Conservation (phyloP, 2,329 filamentous ascomycete species). For the Tolypocladium endophyticum region DNA sequence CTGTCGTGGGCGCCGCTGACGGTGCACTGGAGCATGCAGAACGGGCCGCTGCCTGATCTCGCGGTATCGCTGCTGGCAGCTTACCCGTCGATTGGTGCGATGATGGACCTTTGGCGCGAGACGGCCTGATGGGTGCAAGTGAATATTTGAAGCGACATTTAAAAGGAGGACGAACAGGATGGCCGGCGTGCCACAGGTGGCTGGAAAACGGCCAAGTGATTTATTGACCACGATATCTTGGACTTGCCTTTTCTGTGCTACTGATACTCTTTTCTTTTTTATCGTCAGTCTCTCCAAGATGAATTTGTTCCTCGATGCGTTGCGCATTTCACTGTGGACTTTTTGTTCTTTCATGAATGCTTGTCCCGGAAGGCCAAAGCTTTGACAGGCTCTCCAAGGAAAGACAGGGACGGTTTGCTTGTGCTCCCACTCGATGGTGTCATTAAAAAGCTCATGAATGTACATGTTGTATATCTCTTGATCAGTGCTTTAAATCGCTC, state of each 20-base stretch:
- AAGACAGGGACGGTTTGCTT: neutral
- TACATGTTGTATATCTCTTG: neutral
- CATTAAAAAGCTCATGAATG: neutral
- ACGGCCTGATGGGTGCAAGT: conserved; percentile 15
- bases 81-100: conserved; percentile 33
- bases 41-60: conserved; percentile 39
- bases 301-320: neutral
- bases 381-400: neutral
- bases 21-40: conserved; percentile 68
- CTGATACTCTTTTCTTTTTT: neutral
- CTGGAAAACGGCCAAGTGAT: neutral
- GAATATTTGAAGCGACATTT: neutral
- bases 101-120: conserved; percentile 33
- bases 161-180: neutral
- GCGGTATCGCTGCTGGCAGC: conserved; percentile 29
- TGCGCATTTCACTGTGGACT: neutral
- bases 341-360: neutral
- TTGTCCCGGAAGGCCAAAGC: neutral
- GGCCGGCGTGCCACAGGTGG: neutral
- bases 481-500: neutral
- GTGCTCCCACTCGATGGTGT: neutral
- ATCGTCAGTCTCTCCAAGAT: too few relatives aligned
- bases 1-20: conserved; percentile 72
- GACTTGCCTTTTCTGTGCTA: neutral
- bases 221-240: neutral